phyloP scores from a whole-genome alignment of 2,329 filamentous ascomycete species.

The Curvularia sp. region DNA sequence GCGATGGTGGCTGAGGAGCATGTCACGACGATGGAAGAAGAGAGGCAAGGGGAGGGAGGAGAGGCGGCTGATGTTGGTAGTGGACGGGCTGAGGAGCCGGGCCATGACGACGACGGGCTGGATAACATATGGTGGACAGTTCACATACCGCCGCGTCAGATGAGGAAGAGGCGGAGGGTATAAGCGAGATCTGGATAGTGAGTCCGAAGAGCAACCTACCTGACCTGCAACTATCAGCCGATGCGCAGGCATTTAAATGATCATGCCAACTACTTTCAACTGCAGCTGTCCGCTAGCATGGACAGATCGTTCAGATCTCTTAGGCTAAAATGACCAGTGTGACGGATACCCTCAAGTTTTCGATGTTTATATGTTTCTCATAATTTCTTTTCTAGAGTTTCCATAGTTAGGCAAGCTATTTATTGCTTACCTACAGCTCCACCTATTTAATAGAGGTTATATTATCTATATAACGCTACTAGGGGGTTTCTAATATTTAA shows the following conservation, averaged over 20 bases:
- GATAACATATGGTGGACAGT: constrained; percentile 8
- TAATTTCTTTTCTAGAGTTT: no score
- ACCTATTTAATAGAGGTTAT: no score
- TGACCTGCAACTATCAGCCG: neutral
- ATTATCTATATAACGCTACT: no score
- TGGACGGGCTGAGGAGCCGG: constrained; percentile 3
- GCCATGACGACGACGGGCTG: constrained; percentile 9
- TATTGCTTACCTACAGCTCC: no score
- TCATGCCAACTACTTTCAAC: neutral
- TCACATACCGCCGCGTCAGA: constrained; percentile 4
- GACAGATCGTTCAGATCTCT: no score
- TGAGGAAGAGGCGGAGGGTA: constrained; percentile 5
- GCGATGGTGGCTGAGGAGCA: constrained; percentile 10
- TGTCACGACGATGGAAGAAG: constrained; percentile 9
- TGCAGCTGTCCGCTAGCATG: neutral
- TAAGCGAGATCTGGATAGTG: constrained; percentile 1
- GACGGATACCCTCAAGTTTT: no score
- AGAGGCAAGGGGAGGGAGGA: constrained; percentile 8
- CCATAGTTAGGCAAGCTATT: no score
- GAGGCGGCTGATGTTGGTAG: constrained; percentile 8
- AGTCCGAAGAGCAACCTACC: neutral
- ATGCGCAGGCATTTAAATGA: neutral
- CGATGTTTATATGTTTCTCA: no score
- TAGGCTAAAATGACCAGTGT: no score
- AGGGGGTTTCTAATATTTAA: no score